phyloP scores from a whole-genome alignment of 2,329 filamentous ascomycete species.

The Trichoderma sp. region DNA sequence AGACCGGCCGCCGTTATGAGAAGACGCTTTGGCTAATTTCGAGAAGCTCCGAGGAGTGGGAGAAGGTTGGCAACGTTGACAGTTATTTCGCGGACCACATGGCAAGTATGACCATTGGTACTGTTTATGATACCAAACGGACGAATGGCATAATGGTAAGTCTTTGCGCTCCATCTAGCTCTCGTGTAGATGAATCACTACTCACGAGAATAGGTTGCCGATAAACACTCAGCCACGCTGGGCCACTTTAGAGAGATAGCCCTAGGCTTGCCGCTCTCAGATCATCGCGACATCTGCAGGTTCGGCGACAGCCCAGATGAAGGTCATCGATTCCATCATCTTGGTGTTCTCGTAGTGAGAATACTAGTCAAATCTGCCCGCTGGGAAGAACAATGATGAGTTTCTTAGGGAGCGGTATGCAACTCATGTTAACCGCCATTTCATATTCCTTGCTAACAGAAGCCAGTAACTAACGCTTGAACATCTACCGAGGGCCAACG shows the following conservation, averaged over 20 bases:
- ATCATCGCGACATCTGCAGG: background rate
- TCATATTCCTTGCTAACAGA: too few species aligned
- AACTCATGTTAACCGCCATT: too few species aligned
- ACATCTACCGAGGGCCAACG: too few species aligned
- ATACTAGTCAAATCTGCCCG: background rate
- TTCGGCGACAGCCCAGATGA: background rate
- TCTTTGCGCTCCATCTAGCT: background rate
- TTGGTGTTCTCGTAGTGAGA: background rate
- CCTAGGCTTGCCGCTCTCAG: background rate
- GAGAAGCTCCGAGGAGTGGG: background rate
- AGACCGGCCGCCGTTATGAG: too few species aligned
- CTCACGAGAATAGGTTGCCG: background rate
- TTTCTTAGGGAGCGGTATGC: too few species aligned
- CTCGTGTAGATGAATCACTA: background rate
- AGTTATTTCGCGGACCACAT: too few species aligned
- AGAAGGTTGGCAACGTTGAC: too few species aligned
- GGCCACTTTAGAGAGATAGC: background rate
- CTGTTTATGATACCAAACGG: background rate
- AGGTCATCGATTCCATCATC: background rate
- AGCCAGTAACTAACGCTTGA: too few species aligned
- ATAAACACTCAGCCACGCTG: background rate
- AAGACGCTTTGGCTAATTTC: too few species aligned
- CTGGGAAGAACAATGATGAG: background rate
- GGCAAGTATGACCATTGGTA: too few species aligned
- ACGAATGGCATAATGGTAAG: background rate